Evolutionary conservation across 192 early-diverging fungal genomes (phyloP).

Genomic region (Allomyces arbusculus): DNA sequence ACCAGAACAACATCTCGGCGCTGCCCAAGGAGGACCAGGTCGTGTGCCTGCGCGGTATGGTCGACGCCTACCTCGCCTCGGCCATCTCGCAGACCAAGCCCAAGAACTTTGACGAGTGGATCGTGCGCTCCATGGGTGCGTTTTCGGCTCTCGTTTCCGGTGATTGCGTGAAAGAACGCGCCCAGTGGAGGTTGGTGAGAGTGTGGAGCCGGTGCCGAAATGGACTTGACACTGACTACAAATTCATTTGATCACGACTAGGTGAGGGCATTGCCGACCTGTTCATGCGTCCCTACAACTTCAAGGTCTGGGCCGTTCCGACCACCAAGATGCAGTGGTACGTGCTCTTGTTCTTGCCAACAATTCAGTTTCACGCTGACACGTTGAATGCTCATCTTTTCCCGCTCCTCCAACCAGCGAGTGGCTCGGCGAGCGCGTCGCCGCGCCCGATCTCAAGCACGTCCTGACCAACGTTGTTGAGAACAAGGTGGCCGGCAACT

Average conservation of each 20-base stretch:
- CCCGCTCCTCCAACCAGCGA: neutral
- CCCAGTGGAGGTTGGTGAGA: no score
- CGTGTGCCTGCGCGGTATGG: constrained; percentile 10
- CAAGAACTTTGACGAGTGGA: constrained; percentile 18
- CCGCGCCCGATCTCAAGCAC: constrained; percentile 11
- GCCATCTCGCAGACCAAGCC: constrained; percentile 3
- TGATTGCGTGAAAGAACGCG: no score
- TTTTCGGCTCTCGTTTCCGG: no score
- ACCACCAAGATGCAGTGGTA: constrained; percentile 6
- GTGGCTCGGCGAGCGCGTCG: constrained; percentile 18
- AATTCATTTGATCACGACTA: no score
- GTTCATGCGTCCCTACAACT: constrained; percentile 19
- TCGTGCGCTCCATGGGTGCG: constrained; percentile 13
- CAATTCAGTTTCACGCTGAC: neutral
- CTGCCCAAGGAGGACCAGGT: constrained; percentile 13
- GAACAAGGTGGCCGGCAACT: constrained; percentile 11
- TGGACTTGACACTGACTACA: no score
- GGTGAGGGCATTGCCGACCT: constrained; percentile 12
- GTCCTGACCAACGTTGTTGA: constrained; percentile 8
- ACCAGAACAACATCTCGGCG: constrained; percentile 18
- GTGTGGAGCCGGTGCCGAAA: no score
- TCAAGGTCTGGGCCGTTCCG: constrained; percentile 16
- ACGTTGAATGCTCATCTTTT: constrained; percentile 3
- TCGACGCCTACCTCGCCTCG: constrained; percentile 9
- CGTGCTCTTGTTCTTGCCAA: neutral